Conservation (phyloP, 1,284 basidiomycete species). For the Stygiomarasmius scandens region DNA sequence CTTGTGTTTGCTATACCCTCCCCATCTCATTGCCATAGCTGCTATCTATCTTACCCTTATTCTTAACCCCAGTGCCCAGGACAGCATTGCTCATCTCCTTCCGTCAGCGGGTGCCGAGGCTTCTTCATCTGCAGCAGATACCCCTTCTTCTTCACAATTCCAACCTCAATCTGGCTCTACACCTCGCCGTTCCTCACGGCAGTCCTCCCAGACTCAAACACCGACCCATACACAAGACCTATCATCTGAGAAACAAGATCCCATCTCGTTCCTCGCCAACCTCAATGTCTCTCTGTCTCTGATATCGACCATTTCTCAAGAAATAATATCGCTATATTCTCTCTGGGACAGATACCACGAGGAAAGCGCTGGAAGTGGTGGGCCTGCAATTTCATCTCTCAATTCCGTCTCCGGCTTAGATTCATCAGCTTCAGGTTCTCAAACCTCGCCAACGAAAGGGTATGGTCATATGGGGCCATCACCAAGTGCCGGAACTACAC, state of each 20-base stretch:
- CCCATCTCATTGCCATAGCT: constrained; percentile 91
- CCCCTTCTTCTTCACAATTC: constrained; percentile 2
- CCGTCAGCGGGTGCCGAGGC: constrained; percentile 18
- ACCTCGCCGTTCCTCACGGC: constrained; percentile 59
- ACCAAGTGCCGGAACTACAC: not conserved
- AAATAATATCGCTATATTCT: constrained; percentile 88
- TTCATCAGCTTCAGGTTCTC: not conserved
- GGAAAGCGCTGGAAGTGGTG: constrained; percentile 36
- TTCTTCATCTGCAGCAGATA: constrained; percentile 17
- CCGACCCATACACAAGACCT: constrained; percentile 51
- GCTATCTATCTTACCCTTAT: constrained; percentile 87
- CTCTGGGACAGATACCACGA: constrained; percentile 85
- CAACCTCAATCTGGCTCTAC: constrained; percentile 11
- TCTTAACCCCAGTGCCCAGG: constrained; percentile 58
- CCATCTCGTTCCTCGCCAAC: constrained; percentile 37
- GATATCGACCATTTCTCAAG: constrained; percentile 87
- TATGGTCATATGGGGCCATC: too few species aligned
- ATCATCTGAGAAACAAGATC: constrained; percentile 61
- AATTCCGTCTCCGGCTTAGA: not conserved
- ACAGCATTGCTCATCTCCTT: constrained; percentile 36
- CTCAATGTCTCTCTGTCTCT: constrained; percentile 81
- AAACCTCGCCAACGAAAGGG: too few species aligned
- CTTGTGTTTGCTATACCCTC: constrained; percentile 88
- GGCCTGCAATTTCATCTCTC: not conserved
- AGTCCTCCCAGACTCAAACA: constrained; percentile 14